Base-by-base conservation (phyloP, 306 rosid species). In the Elaeagnus macrophylla region DNA sequence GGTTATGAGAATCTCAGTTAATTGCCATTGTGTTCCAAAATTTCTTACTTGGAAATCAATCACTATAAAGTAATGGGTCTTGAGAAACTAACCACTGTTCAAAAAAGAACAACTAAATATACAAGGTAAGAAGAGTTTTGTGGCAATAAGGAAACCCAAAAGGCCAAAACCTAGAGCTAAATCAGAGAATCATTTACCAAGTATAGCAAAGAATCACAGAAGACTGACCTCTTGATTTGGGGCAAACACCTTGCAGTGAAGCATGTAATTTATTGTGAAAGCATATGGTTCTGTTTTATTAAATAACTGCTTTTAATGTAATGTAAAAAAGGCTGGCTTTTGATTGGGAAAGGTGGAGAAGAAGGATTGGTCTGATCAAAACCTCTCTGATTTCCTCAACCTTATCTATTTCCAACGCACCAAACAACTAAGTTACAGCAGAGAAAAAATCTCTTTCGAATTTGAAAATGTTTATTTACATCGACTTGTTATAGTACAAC, bases 1-100 rank as follows among this genome's bases (percentile, higher is more conserved):
- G 70, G 61, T 67, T 71, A 53, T 19, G 70, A 74, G 75, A 83
- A 78, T 82, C 84, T 75, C 71, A 68, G 65, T 72, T 73, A 47
- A n/a, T 51, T 73, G 51, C 17, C 54, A 18, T 53, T 32, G 50
- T 46, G 46, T 62, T 59, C 56, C 41, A 25, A 25, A 35, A 41
- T 10, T 45, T 45, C 40, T 53, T 50, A 51, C 65, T 52, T 64
- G 46, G 51, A 66, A 70, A 65, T 64, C 41, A 36, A 11, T 51
- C 51, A 57, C 65, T 48, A 51, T 41, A 42, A 64, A 59, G 56
- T 19, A 49, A 54, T 50, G 19, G 1, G 12, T 25, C 8, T 20
- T 32, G 12, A 50, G 32, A 53, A 51, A 2, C 41, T 8, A 51
- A 51, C 52, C 57, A 53, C 57, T 39, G 73, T 20, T n/a, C n/a